phyloP scores from a whole-genome alignment of 805 yeast genomes.

The Nakazawaea populi region DNA sequence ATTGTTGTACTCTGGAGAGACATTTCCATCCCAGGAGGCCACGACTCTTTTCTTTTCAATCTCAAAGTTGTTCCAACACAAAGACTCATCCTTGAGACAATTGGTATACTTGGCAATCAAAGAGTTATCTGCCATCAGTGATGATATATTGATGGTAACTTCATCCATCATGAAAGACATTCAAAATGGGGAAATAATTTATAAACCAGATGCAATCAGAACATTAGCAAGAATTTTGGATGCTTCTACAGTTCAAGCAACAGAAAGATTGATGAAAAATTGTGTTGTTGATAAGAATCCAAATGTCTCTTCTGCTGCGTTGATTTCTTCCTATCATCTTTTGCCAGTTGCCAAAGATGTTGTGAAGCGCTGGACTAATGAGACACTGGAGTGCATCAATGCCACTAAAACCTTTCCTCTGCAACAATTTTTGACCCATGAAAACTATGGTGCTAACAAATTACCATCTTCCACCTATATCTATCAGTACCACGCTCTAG shows the following conservation, averaged over 20 bases:
- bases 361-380: conserved; percentile 90
- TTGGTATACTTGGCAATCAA: conserved; percentile 91
- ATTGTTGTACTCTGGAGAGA: conserved; percentile 79
- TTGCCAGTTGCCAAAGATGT: conserved; percentile 87
- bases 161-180: conserved; percentile 97
- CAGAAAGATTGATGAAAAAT: conserved; percentile 87
- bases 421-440: conserved; percentile 46
- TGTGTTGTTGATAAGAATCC: conserved; percentile 91
- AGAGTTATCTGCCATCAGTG: conserved; percentile 78
- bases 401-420: conserved; percentile 51
- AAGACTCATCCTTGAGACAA: conserved; percentile 82
- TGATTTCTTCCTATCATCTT: conserved; percentile 84
- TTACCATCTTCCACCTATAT: conserved; percentile 68
- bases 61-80: conserved; percentile 92
- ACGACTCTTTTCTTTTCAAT: conserved; percentile 90
- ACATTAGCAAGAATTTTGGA: conserved; percentile 88
- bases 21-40: conserved; percentile 83
- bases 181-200: conserved; percentile 78
- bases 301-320: conserved; percentile 86
- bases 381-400: conserved; percentile 84
- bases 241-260: conserved; percentile 83
- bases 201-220: conserved; percentile 92
- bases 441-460: conserved; percentile 47
- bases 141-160: conserved; percentile 95
- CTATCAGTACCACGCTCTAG: conserved; percentile 94